Evolutionary conservation across 2,329 filamentous ascomycete genomes (phyloP), one percentile per base, ranked within the genome.

Genomic region (Lecanosticta acicola): DNA sequence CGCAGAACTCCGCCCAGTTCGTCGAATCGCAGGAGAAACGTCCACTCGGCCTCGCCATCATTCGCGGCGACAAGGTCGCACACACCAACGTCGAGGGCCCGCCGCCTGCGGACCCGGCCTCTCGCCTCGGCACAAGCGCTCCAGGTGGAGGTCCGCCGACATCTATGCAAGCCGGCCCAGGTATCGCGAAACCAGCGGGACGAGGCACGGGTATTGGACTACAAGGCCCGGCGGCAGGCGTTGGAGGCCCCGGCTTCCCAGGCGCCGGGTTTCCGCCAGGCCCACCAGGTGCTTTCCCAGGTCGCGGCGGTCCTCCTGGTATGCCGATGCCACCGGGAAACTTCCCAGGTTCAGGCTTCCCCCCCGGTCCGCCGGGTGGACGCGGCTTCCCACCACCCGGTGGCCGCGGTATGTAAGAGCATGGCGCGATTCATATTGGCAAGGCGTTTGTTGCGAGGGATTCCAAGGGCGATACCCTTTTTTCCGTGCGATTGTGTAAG

Each of bases 21-120:
- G 78, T 94, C 59, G 89, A 96, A 72, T 82, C 85, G 11, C 91
- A 98, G 72, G 93, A 97, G 73, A 97, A 97, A 78, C 85, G 93
- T 62, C 94, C 89, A n/a, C 80, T 98, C 29, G 93, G 93, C 47
- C 77, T 98, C 55, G 90, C 87, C 14, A 98, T 98, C 59, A 81
- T 98, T 53, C 88, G 93, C 61, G 93, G 93, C 62, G 88, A 90
- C 46, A 86, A 95, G 59, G 93, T 98, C 53, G 87, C 98, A 53
- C 95, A 90, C 17, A 80, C 94, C 51, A 94, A 91, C 7, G 90
- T 96, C 54, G 94, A 98, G 65, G 94, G 91, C 47, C 91, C 93
- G 45, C 93, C 93, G 38, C 91, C 94, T 8, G 87, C 90, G 61
- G 93, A 98, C 63, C 91, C 93, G 44, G 87, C 89, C 59, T 83